Evolutionary conservation across 2,329 filamentous ascomycete genomes (phyloP), one percentile per base, ranked within the genome.

Genomic region (Alternaria solani): DNA sequence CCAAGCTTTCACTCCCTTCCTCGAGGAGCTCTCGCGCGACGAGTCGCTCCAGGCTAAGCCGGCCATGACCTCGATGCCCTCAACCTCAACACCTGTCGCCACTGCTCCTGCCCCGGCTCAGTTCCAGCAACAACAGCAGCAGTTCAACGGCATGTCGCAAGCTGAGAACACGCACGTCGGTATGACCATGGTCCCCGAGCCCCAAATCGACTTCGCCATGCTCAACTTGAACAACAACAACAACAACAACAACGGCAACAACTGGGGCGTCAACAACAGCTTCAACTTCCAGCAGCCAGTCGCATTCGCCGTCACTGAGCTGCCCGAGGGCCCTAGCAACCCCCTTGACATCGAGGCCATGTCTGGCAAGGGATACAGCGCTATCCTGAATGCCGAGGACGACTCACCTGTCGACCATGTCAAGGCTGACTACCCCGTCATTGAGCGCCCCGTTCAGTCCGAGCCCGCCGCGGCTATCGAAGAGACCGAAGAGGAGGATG

Each of bases 181-280:
- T 73, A 91, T 96, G 86, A 88, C 91, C 59, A 91, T 94, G 86
- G 88, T 96, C 47, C 92, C 93, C 1, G 93, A 96, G 79, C 88
- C 91, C 69, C 84, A 82, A 53, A 84, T 93, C 78, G 91, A 96
- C 72, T 89, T 93, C 70, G 87, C 89, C 55, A 87, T 90, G 80
- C 85, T 95, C 70, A 86, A 87, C 70, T 78, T 93, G 46, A 78
- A 76, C 58, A 78, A 42, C 23, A 23, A 23, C 11, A 78, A 76
- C 58, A 78, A 42, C 23, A 23, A 23, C 11, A 78, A 76, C 71
- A 75, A 72, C 66, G 72, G 71, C 62, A 76, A 70, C 71, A 81
- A 75, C 73, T 81, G 82, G 59, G 72, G 74, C 44, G 88, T 85
- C 77, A 84, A 82, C 76, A 89, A 87, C 77, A 68, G 66, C 38